Evolutionary conservation across 208 protist species (phyloP).

Genomic region (Acanthamoeba healyi): DNA sequence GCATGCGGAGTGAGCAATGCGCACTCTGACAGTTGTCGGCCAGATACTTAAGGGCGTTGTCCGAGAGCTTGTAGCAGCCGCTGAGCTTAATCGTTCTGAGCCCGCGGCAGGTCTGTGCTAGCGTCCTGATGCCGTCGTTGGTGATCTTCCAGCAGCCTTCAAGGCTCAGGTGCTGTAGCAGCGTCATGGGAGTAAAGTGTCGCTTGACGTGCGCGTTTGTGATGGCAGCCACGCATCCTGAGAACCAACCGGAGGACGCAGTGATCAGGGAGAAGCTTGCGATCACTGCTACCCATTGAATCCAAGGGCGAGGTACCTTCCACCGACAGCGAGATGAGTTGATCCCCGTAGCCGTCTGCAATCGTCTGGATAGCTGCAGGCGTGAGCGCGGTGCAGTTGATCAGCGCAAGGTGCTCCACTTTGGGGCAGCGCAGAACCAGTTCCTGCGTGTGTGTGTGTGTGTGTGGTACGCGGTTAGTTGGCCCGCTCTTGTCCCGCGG

Average conservation of each 20-base stretch:
- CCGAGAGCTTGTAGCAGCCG: constrained; percentile 30
- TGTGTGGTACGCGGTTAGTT: background rate
- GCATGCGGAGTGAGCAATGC: no score
- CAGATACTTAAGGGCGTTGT: constrained; percentile 1
- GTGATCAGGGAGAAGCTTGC: background rate
- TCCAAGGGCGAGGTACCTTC: background rate
- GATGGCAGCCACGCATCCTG: background rate
- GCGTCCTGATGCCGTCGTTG: background rate
- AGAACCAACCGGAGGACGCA: background rate
- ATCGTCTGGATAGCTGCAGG: background rate
- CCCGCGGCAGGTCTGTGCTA: background rate
- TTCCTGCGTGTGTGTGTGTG: background rate
- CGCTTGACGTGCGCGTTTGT: background rate
- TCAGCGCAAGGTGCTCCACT: background rate
- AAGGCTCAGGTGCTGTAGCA: background rate
- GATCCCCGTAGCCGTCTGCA: background rate
- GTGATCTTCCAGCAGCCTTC: constrained; percentile 50
- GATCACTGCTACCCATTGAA: background rate
- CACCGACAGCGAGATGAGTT: background rate
- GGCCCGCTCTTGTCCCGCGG: no score
- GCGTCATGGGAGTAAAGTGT: background rate
- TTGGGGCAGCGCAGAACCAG: background rate
- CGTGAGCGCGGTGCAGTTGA: background rate
- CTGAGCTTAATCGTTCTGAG: constrained; percentile 24
- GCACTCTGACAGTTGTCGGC: background rate